Base-by-base conservation (phyloP, 257 asterid species). In the Solanum commersonii region DNA sequence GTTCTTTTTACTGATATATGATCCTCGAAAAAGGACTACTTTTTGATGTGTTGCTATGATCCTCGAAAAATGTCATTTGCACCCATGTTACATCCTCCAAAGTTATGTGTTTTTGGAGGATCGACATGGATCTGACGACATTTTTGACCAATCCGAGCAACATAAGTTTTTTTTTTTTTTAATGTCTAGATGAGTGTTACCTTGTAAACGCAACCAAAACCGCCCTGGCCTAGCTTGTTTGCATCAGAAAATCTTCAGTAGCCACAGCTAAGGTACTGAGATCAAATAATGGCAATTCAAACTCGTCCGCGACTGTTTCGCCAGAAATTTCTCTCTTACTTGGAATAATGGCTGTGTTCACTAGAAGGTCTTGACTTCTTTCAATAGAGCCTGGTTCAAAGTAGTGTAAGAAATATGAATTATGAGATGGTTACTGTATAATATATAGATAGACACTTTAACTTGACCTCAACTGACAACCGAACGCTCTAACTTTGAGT, bases 311-410 rank as follows among this genome's bases (percentile, higher is more conserved):
- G 9, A 87, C 87, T 31, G 87, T 81, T 89, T 93, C 96, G 1
- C 90, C 86, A 0, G 92, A 83, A 56, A 88, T 38, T 6, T 94
- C 98, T 88, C 93, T 81, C 34, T 86, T 91, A 92, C 90, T 92
- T 10, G 89, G 92, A 46, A 88, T 90, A 56, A 92, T 84, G 18
- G 91, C 92, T 34, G 91, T 87, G 65, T 88, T 93, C 76, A 88
- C 15, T 59, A 93, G 82, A 72, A 90, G 87, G 87, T 95, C 95
- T 77, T 89, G 92, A 27, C 97, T 95, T 90, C 94, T 93, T 79
- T 94, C 95, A 59, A 91, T 87, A 14, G 91, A 33, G 82, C 90
- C 96, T 95, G 85, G 13, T 65, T 42, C 81, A 11, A 33, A 77
- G 42, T 37, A 22, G 20, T 37, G 76, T 56, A 15, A n/a, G 38